Conservation (phyloP, 192 early-diverging fungal species). For the Coemansia sp. region DNA sequence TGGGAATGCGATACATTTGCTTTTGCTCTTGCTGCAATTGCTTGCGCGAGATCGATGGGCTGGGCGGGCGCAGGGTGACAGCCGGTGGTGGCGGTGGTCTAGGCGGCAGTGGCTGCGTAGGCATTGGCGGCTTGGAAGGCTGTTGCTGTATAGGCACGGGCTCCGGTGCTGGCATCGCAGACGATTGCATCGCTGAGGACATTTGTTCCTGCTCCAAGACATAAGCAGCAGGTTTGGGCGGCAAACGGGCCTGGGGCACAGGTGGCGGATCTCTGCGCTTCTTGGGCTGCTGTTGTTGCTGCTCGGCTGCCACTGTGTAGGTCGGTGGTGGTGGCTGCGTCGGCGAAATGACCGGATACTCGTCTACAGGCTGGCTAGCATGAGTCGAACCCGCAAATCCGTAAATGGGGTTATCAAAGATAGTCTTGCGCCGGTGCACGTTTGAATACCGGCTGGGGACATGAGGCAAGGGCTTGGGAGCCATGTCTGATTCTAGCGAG, state of each 20-base stretch:
- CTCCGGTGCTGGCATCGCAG: constrained; percentile 7
- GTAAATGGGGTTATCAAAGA: constrained; percentile 57
- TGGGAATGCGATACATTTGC: constrained; percentile 5
- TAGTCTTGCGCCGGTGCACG: constrained; percentile 48
- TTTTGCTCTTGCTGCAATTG: constrained; percentile 14
- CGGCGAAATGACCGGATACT: constrained; percentile 5
- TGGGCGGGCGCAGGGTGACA: not conserved
- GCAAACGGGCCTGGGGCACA: constrained; percentile 7
- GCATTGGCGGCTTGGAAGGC: not conserved
- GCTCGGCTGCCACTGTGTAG: not conserved
- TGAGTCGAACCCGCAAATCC: constrained; percentile 40
- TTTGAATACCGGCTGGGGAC: not conserved
- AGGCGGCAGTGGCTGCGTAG: constrained; percentile 4
- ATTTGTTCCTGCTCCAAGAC: constrained; percentile 10
- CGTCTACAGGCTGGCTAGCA: not conserved
- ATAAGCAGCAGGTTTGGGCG: constrained; percentile 27
- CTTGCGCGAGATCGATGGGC: not conserved
- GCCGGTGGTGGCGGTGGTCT: constrained; percentile 6
- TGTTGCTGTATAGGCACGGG: not conserved
- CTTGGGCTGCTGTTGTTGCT: constrained; percentile 4
- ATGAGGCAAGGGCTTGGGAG: not conserved
- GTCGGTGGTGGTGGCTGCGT: not conserved
- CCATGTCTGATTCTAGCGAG: not conserved
- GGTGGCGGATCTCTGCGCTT: constrained; percentile 23
- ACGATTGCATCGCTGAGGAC: not conserved